A percentile compares a stretch with the other conserved stretches of the same genome.
phyloP scores from a whole-genome alignment of 2,329 filamentous ascomycete species.

The Phialemoniopsis sp. region DNA sequence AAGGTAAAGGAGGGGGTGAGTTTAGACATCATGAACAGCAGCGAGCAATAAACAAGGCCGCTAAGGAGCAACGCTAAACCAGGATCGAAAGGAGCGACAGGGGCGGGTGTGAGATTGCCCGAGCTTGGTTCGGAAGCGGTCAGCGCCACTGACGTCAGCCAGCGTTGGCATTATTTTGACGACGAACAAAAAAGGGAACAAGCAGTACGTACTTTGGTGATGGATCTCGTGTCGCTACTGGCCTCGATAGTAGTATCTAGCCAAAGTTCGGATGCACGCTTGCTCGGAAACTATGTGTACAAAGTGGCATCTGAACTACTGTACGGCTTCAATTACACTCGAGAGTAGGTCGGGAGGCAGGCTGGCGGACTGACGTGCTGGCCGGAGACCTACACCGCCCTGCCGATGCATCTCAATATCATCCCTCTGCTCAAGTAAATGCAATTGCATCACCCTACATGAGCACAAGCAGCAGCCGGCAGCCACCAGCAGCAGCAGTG shows the following conservation, averaged over 20 bases:
- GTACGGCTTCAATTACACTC: background rate
- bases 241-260: background rate
- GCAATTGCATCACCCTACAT: slow-evolving; percentile 1
- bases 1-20: too few relatives aligned
- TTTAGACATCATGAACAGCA: too few relatives aligned
- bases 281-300: background rate
- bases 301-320: background rate
- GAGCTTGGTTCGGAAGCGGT: slow-evolving; percentile 1
- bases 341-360: background rate
- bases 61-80: too few relatives aligned
- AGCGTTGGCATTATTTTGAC: slow-evolving; percentile 2
- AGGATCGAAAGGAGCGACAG: too few relatives aligned
- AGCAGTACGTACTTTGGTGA: too few relatives aligned
- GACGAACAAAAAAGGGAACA: background rate
- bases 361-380: too few relatives aligned
- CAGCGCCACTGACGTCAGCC: slow-evolving; percentile 3
- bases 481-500: background rate
- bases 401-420: too few relatives aligned
- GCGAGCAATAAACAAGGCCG: too few relatives aligned
- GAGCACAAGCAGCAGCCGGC: background rate
- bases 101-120: too few relatives aligned
- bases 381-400: too few relatives aligned
- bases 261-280: background rate
- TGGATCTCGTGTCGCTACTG: too few relatives aligned
- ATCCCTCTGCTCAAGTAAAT: too few relatives aligned